Conservation (phyloP, 2,329 filamentous ascomycete genomes). For the Trichoderma sp. region DNA sequence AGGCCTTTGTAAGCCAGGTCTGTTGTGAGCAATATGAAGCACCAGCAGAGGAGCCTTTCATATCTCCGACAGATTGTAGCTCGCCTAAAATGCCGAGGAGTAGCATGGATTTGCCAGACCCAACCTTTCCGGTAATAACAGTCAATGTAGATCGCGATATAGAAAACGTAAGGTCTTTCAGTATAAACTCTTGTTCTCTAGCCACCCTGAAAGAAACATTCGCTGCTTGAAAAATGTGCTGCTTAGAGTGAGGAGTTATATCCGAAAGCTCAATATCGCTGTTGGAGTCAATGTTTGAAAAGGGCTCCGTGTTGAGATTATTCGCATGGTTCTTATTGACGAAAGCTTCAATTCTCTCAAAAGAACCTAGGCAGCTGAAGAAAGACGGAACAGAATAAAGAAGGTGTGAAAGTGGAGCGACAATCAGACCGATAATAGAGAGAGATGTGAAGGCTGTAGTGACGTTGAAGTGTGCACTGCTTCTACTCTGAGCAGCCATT, state of each 20-base stretch:
- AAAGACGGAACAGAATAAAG: conserved; percentile 25
- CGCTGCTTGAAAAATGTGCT: not conserved
- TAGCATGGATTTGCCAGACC: conserved; percentile 12
- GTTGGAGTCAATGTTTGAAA: not conserved
- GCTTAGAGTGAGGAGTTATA: not conserved
- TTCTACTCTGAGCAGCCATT: conserved; percentile 12
- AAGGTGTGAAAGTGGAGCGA: conserved; percentile 23
- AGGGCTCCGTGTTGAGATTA: not conserved
- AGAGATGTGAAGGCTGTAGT: conserved; percentile 26
- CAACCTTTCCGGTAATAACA: not conserved
- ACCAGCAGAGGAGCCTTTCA: not conserved
- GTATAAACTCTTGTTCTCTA: not conserved
- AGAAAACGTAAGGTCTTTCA: not conserved
- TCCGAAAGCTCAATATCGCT: not conserved
- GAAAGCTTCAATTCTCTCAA: conserved; percentile 25
- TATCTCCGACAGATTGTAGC: not conserved
- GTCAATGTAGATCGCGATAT: not conserved
- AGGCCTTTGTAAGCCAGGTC: not conserved
- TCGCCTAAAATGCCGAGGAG: not conserved
- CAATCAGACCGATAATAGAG: conserved; percentile 26
- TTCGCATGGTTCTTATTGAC: not conserved
- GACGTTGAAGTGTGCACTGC: not conserved
- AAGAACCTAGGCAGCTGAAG: conserved; percentile 25
- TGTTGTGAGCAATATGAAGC: not conserved
- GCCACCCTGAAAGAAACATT: not conserved